A percentile compares a stretch with the other conserved stretches of the same genome.
These are phyloP conservation scores for Hypoxylon sp. DNA, from an alignment of 2,329 filamentous ascomycete species.

Conservation along the genomic window DNA sequence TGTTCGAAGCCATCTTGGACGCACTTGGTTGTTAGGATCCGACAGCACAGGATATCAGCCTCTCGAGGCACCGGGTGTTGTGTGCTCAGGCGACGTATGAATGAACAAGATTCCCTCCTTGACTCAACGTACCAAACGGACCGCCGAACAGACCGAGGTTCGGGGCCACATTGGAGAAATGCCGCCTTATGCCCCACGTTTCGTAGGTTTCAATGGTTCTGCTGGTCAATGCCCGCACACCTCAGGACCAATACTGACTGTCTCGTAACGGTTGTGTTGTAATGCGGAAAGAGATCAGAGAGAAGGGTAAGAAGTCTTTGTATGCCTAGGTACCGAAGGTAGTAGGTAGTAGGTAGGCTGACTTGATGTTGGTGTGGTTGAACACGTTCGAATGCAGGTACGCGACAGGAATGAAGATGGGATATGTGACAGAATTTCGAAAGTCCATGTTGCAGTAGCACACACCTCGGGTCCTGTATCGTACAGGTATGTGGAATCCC, in stretches of 20 bases:
- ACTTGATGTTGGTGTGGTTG: neutral
- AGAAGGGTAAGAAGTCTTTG: neutral
- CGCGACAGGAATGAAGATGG: neutral
- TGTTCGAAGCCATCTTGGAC: slow-evolving; percentile 18
- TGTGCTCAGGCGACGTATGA: slow-evolving; percentile 5
- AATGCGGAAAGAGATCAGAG: neutral
- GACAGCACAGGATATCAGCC: slow-evolving; percentile 12
- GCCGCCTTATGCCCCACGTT: neutral
- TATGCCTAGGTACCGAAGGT: neutral
- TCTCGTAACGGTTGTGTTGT: neutral
- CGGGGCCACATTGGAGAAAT: neutral
- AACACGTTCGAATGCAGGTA: neutral
- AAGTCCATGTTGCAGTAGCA: neutral
- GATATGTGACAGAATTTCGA: neutral
- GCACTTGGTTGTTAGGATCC: slow-evolving; percentile 3
- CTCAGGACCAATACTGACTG: neutral
- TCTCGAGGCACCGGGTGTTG: neutral
- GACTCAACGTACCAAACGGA: slow-evolving; percentile 1
- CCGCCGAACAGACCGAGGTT: neutral
- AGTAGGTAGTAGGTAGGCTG: neutral
- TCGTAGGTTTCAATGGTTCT: neutral
- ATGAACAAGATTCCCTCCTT: slow-evolving; percentile 10
- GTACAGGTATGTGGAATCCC: no score
- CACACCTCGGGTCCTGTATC: neutral
- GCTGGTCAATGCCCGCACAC: neutral